phyloP scores from a whole-genome alignment of 352 stramenopile genomes.

The Phytophthora pini region DNA sequence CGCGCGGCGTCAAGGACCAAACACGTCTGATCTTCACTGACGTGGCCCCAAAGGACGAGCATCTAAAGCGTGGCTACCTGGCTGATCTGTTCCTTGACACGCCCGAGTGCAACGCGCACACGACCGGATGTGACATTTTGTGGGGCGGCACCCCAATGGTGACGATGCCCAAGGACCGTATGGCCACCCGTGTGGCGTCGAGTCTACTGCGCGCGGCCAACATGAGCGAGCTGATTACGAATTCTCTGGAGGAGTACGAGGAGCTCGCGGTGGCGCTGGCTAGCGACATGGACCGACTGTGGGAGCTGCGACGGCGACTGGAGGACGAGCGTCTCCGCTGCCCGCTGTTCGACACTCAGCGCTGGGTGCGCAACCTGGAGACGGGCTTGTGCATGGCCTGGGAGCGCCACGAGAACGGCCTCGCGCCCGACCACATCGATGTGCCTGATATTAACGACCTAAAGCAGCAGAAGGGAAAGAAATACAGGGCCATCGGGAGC shows the following conservation, averaged over 20 bases:
- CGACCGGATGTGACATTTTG: constrained; percentile 92
- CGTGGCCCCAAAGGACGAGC: constrained; percentile 90
- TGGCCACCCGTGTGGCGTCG: constrained; percentile 89
- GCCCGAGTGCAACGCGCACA: constrained; percentile 91
- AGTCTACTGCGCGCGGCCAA: constrained; percentile 86
- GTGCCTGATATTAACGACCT: constrained; percentile 80
- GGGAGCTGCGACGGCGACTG: constrained; percentile 71
- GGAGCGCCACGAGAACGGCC: constrained; percentile 74
- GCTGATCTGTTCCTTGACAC: constrained; percentile 95
- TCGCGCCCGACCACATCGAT: constrained; percentile 78
- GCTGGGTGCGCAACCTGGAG: constrained; percentile 90
- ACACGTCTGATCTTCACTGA: constrained; percentile 85
- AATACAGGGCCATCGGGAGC: constrained; percentile 20
- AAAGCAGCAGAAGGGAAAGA: constrained; percentile 26
- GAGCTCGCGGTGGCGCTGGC: constrained; percentile 90
- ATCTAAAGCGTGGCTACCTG: constrained; percentile 87
- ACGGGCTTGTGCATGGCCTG: constrained; percentile 69
- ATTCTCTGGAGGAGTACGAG: constrained; percentile 88
- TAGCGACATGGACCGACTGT: constrained; percentile 87
- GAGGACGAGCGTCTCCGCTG: constrained; percentile 71
- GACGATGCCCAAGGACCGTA: constrained; percentile 90
- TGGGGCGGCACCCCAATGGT: constrained; percentile 93
- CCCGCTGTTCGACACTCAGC: constrained; percentile 84
- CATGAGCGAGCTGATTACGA: constrained; percentile 82
- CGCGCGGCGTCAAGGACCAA: constrained; percentile 71